A percentile compares a stretch with the other conserved stretches of the same genome.
phyloP scores from a whole-genome alignment of 345 rosid species.

The Trapa incisa region DNA sequence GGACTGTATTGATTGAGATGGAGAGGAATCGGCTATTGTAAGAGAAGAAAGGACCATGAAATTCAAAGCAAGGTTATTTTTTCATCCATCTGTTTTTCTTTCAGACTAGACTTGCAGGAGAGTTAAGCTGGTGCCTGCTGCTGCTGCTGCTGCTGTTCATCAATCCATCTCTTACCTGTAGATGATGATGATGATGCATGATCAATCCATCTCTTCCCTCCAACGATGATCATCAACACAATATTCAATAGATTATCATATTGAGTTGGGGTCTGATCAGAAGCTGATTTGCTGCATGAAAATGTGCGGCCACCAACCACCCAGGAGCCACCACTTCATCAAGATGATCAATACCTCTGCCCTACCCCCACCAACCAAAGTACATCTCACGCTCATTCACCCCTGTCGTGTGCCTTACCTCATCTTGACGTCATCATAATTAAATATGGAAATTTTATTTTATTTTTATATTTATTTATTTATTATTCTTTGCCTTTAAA shows the following conservation, averaged over 20 bases:
- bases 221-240: no score
- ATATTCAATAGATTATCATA: no score
- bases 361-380: neutral
- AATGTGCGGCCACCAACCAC: constrained; percentile 1
- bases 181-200: no score
- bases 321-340: neutral
- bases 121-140: neutral
- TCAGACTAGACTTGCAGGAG: neutral
- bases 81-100: neutral
- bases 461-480: no score
- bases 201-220: no score
- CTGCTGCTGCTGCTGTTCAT: neutral
- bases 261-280: neutral
- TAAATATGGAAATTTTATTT: no score
- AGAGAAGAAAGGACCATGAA: neutral
- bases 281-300: constrained; percentile 9
- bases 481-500: neutral
- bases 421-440: neutral
- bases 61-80: constrained; percentile 1
- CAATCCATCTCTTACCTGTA: no score
- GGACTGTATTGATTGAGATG: neutral
- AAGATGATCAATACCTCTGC: no score
- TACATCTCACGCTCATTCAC: neutral
- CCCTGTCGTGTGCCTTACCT: neutral
- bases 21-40: constrained; percentile 1